Evolutionary conservation across 2,329 filamentous ascomycete species (phyloP).

Genomic region (Arthrobotrys conoides): DNA sequence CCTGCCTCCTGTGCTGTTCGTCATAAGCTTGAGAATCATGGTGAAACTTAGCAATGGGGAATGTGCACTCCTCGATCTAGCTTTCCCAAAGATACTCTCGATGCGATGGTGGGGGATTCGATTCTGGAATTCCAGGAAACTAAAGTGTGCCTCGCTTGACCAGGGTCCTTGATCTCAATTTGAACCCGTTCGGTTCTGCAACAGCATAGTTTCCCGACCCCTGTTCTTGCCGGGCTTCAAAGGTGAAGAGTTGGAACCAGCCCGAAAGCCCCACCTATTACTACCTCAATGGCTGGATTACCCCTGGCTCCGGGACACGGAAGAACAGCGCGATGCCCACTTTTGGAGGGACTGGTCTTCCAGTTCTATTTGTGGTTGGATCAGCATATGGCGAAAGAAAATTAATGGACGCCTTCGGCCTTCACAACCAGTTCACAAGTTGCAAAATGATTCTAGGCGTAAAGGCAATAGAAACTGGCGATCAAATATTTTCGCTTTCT

Average conservation of each 20-base stretch:
- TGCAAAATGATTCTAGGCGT: slow-evolving; percentile 47
- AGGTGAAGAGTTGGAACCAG: slow-evolving; percentile 30
- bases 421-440: slow-evolving; percentile 22
- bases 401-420: slow-evolving; percentile 39
- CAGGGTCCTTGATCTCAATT: slow-evolving; percentile 47
- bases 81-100: slow-evolving; percentile 18
- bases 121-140: slow-evolving; percentile 60
- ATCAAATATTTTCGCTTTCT: slow-evolving; percentile 59
- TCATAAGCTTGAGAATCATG: slow-evolving; percentile 50
- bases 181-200: slow-evolving; percentile 60
- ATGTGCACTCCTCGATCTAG: slow-evolving; percentile 53
- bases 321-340: slow-evolving; percentile 13
- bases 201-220: slow-evolving; percentile 38
- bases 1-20: slow-evolving; percentile 53
- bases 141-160: slow-evolving; percentile 57
- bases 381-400: slow-evolving; percentile 49
- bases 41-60: slow-evolving; percentile 55
- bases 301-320: slow-evolving; percentile 33
- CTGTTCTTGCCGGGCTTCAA: slow-evolving; percentile 35
- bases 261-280: slow-evolving; percentile 22
- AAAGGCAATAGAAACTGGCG: slow-evolving; percentile 52
- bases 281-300: slow-evolving; percentile 20
- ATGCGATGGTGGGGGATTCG: slow-evolving; percentile 50
- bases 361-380: slow-evolving; percentile 34
- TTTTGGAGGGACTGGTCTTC: slow-evolving; percentile 5